Percentiles rank a stretch among this genome's conserved stretches.
Evolutionary conservation across 306 rosid genomes (phyloP).

Genomic region (Prunus dulcis): DNA sequence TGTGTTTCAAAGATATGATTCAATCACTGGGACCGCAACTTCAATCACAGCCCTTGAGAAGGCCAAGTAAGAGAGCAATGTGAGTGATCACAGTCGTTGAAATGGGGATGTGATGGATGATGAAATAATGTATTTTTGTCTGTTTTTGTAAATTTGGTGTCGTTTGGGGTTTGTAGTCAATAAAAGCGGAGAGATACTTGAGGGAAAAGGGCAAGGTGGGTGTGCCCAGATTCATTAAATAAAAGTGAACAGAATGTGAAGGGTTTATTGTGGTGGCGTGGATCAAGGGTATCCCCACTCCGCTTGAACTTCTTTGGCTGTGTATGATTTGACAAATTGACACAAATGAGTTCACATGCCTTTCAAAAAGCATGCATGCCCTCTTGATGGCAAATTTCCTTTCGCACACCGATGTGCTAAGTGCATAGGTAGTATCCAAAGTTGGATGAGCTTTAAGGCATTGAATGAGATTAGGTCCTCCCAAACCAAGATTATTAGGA

Average conservation of each 20-base stretch:
- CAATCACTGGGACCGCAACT: slow-evolving; percentile 45
- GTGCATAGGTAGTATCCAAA: no score
- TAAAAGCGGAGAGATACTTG: not conserved
- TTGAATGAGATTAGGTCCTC: no score
- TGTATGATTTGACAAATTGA: not conserved
- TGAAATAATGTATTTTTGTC: not conserved
- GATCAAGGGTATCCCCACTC: not conserved
- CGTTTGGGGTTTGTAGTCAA: not conserved
- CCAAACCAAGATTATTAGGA: no score
- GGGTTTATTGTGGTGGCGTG: not conserved
- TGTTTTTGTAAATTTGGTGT: not conserved
- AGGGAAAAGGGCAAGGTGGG: not conserved
- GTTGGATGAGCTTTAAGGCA: no score
- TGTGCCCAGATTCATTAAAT: not conserved
- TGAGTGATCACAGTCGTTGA: not conserved
- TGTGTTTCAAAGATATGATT: slow-evolving; percentile 64
- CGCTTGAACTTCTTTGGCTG: not conserved
- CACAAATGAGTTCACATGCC: not conserved
- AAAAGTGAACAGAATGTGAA: not conserved
- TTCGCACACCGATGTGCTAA: no score
- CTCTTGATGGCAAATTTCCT: no score
- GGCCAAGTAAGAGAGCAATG: slow-evolving; percentile 33
- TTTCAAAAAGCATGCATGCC: not conserved
- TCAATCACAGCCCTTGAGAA: slow-evolving; percentile 60
- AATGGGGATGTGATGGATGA: not conserved